Percentiles rank a stretch among this genome's conserved stretches.
Conservation (phyloP, 345 rosid genomes). For the Bruguiera parviflora region DNA sequence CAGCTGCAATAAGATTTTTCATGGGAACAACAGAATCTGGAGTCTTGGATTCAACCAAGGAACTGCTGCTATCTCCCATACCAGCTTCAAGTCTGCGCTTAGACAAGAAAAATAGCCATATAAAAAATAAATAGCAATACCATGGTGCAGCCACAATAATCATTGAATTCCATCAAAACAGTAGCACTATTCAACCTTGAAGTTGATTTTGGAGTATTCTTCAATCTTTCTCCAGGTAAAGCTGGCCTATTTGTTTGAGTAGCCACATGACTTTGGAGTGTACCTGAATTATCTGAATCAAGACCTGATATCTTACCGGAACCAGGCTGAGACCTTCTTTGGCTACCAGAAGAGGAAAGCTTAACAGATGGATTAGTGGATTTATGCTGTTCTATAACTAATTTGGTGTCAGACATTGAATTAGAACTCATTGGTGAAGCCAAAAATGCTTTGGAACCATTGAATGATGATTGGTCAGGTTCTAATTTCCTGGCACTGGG, state of each 20-base stretch:
- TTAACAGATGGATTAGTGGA: slow-evolving; percentile 39
- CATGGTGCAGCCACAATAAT: slow-evolving; percentile 8
- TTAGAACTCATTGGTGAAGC: slow-evolving; percentile 53
- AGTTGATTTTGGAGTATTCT: slow-evolving; percentile 45
- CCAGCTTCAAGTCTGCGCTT: slow-evolving; percentile 41
- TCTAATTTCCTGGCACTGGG: slow-evolving; percentile 40
- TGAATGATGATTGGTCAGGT: slow-evolving; percentile 29
- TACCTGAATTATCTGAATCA: slow-evolving; percentile 35
- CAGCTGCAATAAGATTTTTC: slow-evolving; percentile 91
- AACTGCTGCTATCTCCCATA: slow-evolving; percentile 38
- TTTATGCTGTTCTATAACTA: slow-evolving; percentile 42
- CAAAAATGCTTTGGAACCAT: slow-evolving; percentile 36
- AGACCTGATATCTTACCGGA: slow-evolving; percentile 35
- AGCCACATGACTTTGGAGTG: slow-evolving; percentile 41
- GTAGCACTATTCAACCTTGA: slow-evolving; percentile 33
- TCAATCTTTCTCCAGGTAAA: slow-evolving; percentile 48
- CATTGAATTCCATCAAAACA: slow-evolving; percentile 35
- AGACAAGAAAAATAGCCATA: slow-evolving; percentile 3
- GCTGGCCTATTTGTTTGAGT: slow-evolving; percentile 44
- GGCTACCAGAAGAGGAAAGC: slow-evolving; percentile 34
- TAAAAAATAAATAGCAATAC: slow-evolving; percentile 4
- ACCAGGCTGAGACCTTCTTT: slow-evolving; percentile 44
- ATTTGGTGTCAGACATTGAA: slow-evolving; percentile 14
- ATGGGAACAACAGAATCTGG: slow-evolving; percentile 61
- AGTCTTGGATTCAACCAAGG: slow-evolving; percentile 43